Base-by-base conservation (phyloP, 1,284 basidiomycete species). In the Ceratobasidium papillatum region DNA sequence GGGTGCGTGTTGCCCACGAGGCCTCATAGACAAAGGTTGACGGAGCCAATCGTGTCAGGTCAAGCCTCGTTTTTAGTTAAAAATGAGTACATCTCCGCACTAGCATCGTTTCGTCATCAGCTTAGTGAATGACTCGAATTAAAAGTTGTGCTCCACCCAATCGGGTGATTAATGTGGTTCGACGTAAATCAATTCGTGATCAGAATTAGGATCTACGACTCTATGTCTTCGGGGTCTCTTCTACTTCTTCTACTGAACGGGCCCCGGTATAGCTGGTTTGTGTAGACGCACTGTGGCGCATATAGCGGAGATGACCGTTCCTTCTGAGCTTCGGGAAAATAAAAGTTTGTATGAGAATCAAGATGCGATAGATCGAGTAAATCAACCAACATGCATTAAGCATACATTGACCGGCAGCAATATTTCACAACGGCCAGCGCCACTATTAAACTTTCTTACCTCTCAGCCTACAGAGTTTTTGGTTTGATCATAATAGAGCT, bases 1-100 rank as follows among this genome's bases (percentile, higher is more conserved):
- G 25, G 32, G 17, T 34, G 54, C 54, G n/a, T 58, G 54, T n/a
- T 17, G 17, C n/a, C 54, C 54, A 58, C 54, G 54, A 58, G 54
- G 54, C 54, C 12, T 11, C 14, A 11, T 8, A 12, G 25, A 34
- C 19, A 58, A 58, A 36, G 27, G 32, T 34, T 58, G 32, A 58
- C 54, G 27, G 54, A 36, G 5, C n/a, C 32, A 58, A 5, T 58
- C 54, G 52, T 32, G 54, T 58, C 12, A n/a, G 32, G 54, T 34
- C 54, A 58, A 58, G 54, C 32, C 54, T 58, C 32, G 54, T 58
- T 58, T 58, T 25, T 17, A 19, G 14, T 58, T 4, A 30, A 56
- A 22, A 5, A 56, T 19, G 27, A 14, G 54, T 14, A 3, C 32
- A 58, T 58, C 30, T 34, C 32, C 25, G 32, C 12, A 17, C 30